Evolutionary conservation across 1,284 basidiomycete genomes (phyloP), one percentile per base, ranked within the genome.

Genomic region (Ganoderma lingzhi): DNA sequence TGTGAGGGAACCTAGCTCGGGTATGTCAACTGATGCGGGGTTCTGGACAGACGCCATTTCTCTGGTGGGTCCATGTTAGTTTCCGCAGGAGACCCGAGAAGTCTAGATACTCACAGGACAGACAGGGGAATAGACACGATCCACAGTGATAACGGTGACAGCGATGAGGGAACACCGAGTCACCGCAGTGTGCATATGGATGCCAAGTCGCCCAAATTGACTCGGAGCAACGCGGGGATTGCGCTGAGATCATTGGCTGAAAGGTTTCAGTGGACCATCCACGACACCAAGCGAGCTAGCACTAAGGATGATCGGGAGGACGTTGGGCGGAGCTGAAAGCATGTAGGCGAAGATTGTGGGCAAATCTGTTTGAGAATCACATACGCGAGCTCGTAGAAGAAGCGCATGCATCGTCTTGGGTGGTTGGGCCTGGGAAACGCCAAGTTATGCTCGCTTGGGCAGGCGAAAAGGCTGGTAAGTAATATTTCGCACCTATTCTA

Each of bases 121-220:
- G 53, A 3, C 12, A 32, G 15, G 32, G 53, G 19, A 35, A 32
- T 56, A 17, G 53, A 35, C 6, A 19, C 15, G 14, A 17, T 56
- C 30, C 30, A 56, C 30, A 15, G 53, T 28, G 48, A 23, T 5
- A 15, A 48, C 45, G 9, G 53, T 30, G 9, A 10, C 53, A 30
- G 14, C 14, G 53, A 17, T 6, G 53, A 35, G 30, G 53, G 53
- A 35, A 56, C 1, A 15, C 9, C 53, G 23, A 23, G 23, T 15
- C 30, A 32, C 1, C 23, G 23, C 23, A 23, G 23, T 23, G 23
- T 51, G 48, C 48, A 30, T 23, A 53, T 30, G 48, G 48, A 15
- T 53, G 48, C 48, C 12, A 53, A 53, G 48, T 53, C 48, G 48
- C 48, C 12, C 23, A 53, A 53, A 53, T 53, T 53, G 23, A 23